A percentile compares a stretch with the other conserved stretches of the same genome.
phyloP scores from a whole-genome alignment of 768 basidiomycete genomes.

The Coprinopsis cinerea region DNA sequence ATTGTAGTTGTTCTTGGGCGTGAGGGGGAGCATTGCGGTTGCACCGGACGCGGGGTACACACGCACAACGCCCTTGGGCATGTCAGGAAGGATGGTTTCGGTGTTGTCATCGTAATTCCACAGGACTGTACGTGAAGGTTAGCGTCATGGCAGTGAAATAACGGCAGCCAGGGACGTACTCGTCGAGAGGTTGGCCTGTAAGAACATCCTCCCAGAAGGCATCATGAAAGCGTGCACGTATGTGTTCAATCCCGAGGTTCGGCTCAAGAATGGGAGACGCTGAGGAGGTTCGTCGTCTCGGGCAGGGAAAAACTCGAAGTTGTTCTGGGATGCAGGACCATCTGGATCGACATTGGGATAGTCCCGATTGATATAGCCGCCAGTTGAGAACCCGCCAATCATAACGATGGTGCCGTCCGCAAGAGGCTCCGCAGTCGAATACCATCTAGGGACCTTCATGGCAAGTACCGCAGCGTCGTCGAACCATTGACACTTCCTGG shows the following conservation, averaged over 20 bases:
- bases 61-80: conserved; percentile 69
- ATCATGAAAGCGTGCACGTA: conserved; percentile 73
- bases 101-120: conserved; percentile 51
- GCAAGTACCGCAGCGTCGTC: conserved; percentile 56
- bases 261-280: conserved; percentile 57
- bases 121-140: conserved; percentile 23
- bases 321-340: conserved; percentile 73
- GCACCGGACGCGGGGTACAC: conserved; percentile 91
- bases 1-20: conserved; percentile 80
- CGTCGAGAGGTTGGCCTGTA: conserved; percentile 78
- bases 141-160: not conserved
- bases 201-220: conserved; percentile 70
- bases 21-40: conserved; percentile 84
- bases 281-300: conserved; percentile 39
- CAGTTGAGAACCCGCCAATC: conserved; percentile 75
- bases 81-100: conserved; percentile 61
- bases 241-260: conserved; percentile 71
- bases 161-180: conserved; percentile 39
- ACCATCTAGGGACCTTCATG: conserved; percentile 72
- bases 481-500: conserved; percentile 50
- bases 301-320: conserved; percentile 77
- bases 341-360: conserved; percentile 61
- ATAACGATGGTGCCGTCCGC: conserved; percentile 74
- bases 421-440: conserved; percentile 67
- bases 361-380: conserved; percentile 77